Evolutionary conservation across 208 protist species (phyloP).

Genomic region (Strigomonas culicis): DNA sequence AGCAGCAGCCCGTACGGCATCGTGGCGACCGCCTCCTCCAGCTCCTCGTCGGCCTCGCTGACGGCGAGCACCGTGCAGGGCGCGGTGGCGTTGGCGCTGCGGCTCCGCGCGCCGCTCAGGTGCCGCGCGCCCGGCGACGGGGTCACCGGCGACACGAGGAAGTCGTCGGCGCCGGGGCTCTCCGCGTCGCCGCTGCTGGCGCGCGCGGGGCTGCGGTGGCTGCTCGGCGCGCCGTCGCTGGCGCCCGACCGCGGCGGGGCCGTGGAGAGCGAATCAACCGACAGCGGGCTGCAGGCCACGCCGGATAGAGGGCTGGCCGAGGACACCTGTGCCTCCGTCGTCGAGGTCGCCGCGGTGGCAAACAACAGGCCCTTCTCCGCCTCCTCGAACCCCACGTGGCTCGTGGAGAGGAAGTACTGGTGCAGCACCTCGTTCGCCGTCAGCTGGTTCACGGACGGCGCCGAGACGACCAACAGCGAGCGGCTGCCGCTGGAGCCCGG

Average conservation of each 20-base stretch:
- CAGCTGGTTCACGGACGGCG: background rate
- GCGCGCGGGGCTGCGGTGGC: background rate
- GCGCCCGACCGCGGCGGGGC: background rate
- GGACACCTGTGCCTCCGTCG: background rate
- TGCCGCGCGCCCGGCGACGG: background rate
- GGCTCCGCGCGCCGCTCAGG: background rate
- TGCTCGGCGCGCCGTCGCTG: background rate
- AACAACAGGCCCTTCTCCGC: background rate
- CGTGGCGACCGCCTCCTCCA: background rate
- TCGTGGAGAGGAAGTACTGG: background rate
- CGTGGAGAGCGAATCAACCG: background rate
- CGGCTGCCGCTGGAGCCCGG: background rate
- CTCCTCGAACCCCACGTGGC: background rate
- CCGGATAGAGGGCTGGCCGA: too few species aligned
- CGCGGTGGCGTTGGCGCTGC: background rate
- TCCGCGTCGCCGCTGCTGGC: background rate
- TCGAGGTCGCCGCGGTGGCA: too few species aligned
- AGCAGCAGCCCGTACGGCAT: background rate
- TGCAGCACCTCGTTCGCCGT: background rate
- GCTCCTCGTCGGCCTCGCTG: constrained; percentile 3
- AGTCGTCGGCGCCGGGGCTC: constrained; percentile 4
- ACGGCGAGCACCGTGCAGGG: background rate
- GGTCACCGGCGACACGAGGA: constrained; percentile 11
- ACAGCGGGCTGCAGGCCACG: background rate
- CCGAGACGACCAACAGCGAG: background rate